Base-by-base conservation (phyloP, 495 filamentous ascomycete species). In the Aspergillus nanangensis region DNA sequence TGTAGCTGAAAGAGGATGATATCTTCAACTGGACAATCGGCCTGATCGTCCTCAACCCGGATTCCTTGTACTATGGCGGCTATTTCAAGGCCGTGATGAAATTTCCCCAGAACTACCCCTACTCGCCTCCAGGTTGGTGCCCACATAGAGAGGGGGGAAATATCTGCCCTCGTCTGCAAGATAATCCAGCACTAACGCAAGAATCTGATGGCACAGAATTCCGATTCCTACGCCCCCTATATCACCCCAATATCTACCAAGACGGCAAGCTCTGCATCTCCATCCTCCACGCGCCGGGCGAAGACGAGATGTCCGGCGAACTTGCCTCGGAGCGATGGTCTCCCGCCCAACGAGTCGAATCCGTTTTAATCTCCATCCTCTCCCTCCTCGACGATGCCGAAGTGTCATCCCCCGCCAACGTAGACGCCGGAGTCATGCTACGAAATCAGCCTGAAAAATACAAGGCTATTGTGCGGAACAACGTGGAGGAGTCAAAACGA, bases 311-410 rank as follows among this genome's bases (percentile, higher is more conserved):
- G 73, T 95, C 90, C 20, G 93, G 93, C 40, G 93, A 96, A 66
- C 66, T 79, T 14, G 92, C 93, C 17, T 74, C 79, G 1, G 93
- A 98, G 66, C 86, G 93, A 38, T 98, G 93, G 93, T 87, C 84
- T 1, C 89, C 93, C 5, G 83, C 90, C 5, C 93, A 96, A 57
- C 83, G 90, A 8, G 91, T 93, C 45, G 93, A 96, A 66, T 90
- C 90, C 39, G 90, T 98, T 11, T 80, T 98, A 14, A 86, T 95
- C 40, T 95, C 89, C 15, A 86, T 96, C 14, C 75, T 98, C 14
- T 86, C 90, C n/a, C 81, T 98, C 1, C 82, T 98, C 34, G 93
- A 98, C 60, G 86, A 94, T 60, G 88, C 93, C 13, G 93, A 98
- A 61, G 86, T 92, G 51, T 87, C 81, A 47, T 95, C 88, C 4